Percentiles rank a stretch among this genome's conserved stretches.
Evolutionary conservation across 75 land plant genomes (phyloP).

Genomic region (Selaginella moellendorffii): DNA sequence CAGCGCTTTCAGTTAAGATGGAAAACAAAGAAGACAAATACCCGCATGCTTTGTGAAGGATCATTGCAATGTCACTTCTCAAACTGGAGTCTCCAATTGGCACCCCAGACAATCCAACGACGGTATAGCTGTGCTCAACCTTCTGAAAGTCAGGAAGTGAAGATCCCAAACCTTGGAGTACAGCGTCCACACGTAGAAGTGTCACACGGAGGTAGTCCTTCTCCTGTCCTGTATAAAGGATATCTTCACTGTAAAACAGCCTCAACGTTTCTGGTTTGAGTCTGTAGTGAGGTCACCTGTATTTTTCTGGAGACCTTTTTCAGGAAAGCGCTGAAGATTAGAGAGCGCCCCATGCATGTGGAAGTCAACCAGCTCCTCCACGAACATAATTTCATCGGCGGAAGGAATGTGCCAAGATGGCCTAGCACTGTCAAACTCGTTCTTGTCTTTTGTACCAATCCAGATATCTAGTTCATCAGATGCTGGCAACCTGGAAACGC

Average conservation of each 20-base stretch:
- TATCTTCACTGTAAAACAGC: too few relatives aligned
- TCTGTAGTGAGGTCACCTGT: too few relatives aligned
- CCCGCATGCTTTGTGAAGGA: background rate
- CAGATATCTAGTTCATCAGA: background rate
- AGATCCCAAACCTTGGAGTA: background rate
- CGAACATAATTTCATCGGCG: background rate
- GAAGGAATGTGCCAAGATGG: background rate
- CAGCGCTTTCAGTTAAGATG: too few relatives aligned
- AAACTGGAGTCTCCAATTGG: background rate
- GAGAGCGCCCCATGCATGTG: background rate
- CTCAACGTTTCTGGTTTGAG: too few relatives aligned
- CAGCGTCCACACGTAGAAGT: background rate
- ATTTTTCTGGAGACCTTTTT: too few relatives aligned
- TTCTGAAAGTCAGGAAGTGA: background rate
- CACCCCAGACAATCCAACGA: background rate
- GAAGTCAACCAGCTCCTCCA: background rate
- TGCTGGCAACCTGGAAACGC: background rate
- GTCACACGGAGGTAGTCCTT: constrained; percentile 2
- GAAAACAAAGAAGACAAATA: too few relatives aligned
- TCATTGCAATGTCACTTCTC: background rate
- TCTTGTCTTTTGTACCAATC: background rate
- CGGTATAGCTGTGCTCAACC: background rate
- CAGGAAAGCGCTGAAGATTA: background rate
- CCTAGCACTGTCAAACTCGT: background rate
- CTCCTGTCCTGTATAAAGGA: background rate